Evolutionary conservation across 2,329 filamentous ascomycete genomes (phyloP).

Genomic region (Cladobotryum protrusum): DNA sequence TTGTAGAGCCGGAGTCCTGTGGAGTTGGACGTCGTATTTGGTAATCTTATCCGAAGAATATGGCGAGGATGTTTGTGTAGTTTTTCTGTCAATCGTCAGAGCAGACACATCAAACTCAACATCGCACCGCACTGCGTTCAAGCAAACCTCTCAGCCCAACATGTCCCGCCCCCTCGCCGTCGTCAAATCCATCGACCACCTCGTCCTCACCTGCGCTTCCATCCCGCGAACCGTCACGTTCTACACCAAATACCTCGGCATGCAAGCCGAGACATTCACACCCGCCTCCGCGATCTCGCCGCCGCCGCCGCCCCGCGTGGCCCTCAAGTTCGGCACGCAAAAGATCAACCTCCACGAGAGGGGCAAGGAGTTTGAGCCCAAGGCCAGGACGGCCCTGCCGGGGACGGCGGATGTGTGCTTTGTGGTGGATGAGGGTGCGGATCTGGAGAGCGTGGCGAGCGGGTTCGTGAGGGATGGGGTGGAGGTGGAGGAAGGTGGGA

Average conservation of each 20-base stretch:
- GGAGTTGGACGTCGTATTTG: too few relatives aligned
- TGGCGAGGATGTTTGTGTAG: too few relatives aligned
- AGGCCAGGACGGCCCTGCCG: conserved; percentile 45
- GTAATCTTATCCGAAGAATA: too few relatives aligned
- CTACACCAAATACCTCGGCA: conserved; percentile 51
- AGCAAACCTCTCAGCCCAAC: too few relatives aligned
- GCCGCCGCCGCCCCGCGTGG: conserved; percentile 38
- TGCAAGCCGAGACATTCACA: conserved; percentile 46
- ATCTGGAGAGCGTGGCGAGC: conserved; percentile 40
- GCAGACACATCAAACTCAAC: too few relatives aligned
- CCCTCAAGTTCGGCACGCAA: conserved; percentile 50
- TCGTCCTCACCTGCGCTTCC: conserved; percentile 52
- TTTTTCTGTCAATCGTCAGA: too few relatives aligned
- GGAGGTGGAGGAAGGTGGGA: conserved; percentile 43
- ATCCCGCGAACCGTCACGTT: conserved; percentile 45
- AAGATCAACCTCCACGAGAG: conserved; percentile 57
- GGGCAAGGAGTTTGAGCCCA: conserved; percentile 55
- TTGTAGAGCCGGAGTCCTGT: too few relatives aligned
- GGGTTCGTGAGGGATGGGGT: conserved; percentile 37
- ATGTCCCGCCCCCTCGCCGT: conserved; percentile 17
- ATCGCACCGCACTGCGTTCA: not conserved
- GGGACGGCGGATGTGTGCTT: conserved; percentile 58
- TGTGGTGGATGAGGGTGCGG: conserved; percentile 39
- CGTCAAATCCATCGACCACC: conserved; percentile 49
- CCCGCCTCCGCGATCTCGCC: conserved; percentile 16